phyloP scores from a whole-genome alignment of 768 basidiomycete species.

The Boletus reticulatus region DNA sequence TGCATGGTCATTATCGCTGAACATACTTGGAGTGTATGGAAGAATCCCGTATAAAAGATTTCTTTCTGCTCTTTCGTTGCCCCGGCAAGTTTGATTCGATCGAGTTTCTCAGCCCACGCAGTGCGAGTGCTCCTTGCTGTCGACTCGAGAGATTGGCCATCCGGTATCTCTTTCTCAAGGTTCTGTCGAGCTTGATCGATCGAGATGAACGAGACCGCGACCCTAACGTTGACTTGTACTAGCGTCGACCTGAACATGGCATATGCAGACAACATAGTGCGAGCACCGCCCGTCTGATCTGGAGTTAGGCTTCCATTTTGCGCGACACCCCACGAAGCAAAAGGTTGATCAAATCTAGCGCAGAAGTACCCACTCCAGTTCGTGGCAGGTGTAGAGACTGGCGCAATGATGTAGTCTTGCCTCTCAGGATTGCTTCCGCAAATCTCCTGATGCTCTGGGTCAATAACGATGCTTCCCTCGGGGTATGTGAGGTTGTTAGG shows the following conservation, averaged over 20 bases:
- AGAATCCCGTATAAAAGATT: slow-evolving; percentile 60
- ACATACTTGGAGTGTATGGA: slow-evolving; percentile 57
- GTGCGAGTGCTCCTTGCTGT: slow-evolving; percentile 47
- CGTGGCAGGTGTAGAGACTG: slow-evolving; percentile 41
- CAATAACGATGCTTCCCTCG: slow-evolving; percentile 47
- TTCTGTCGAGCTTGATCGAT: slow-evolving; percentile 60
- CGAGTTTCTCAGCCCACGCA: slow-evolving; percentile 59
- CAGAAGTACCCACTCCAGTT: slow-evolving; percentile 50
- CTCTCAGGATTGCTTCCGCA: slow-evolving; percentile 65
- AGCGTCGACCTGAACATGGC: slow-evolving; percentile 38
- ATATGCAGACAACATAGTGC: slow-evolving; percentile 51
- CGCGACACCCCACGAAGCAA: slow-evolving; percentile 47
- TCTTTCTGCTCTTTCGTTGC: slow-evolving; percentile 46
- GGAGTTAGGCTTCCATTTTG: slow-evolving; percentile 40
- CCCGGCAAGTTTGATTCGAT: slow-evolving; percentile 48
- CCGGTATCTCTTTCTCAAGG: slow-evolving; percentile 47
- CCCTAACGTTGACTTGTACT: slow-evolving; percentile 47
- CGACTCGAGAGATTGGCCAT: slow-evolving; percentile 46
- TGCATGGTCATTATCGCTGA: neutral
- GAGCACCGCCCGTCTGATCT: slow-evolving; percentile 34
- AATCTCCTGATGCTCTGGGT: slow-evolving; percentile 45
- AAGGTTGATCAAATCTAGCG: slow-evolving; percentile 52
- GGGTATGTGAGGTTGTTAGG: slow-evolving; percentile 52
- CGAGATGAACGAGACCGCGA: slow-evolving; percentile 76
- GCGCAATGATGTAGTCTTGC: slow-evolving; percentile 69